Conservation (phyloP, 352 stramenopile species). For the Hyaloperonospora brassicae region DNA sequence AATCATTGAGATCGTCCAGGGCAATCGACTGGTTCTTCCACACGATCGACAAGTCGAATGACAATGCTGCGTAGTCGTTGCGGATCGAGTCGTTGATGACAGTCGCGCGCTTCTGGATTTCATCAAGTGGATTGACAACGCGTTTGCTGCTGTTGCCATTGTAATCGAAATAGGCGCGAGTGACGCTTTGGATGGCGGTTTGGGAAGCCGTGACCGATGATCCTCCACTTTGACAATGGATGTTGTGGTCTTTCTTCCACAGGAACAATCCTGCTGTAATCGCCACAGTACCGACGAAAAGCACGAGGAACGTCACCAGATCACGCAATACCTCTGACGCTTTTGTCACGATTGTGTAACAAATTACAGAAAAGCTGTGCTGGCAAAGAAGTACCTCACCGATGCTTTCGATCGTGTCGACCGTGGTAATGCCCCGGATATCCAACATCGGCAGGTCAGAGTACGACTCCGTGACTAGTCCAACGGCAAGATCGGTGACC, state of each 20-base stretch:
- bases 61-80: conserved; percentile 23
- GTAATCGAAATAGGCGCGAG: conserved; percentile 23
- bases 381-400: conserved; percentile 43
- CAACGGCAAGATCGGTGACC: conserved; percentile 27
- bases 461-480: conserved; percentile 57
- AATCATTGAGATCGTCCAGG: conserved; percentile 17
- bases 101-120: conserved; percentile 23
- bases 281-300: conserved; percentile 24
- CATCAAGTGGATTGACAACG: conserved; percentile 19
- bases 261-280: conserved; percentile 30
- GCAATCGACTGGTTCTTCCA: conserved; percentile 27
- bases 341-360: conserved; percentile 35
- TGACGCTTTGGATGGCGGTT: conserved; percentile 20
- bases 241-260: conserved; percentile 37
- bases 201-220: neutral
- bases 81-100: conserved; percentile 30
- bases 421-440: conserved; percentile 41
- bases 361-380: conserved; percentile 33
- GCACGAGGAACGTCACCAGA: conserved; percentile 34
- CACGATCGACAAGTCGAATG: conserved; percentile 16
- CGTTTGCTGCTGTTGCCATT: conserved; percentile 21
- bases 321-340: conserved; percentile 25
- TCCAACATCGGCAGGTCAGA: conserved; percentile 44
- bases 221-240: conserved; percentile 9
- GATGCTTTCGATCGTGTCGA: conserved; percentile 35